Evolutionary conservation across 2,329 filamentous ascomycete species (phyloP).

Genomic region (Eutypella sp.): DNA sequence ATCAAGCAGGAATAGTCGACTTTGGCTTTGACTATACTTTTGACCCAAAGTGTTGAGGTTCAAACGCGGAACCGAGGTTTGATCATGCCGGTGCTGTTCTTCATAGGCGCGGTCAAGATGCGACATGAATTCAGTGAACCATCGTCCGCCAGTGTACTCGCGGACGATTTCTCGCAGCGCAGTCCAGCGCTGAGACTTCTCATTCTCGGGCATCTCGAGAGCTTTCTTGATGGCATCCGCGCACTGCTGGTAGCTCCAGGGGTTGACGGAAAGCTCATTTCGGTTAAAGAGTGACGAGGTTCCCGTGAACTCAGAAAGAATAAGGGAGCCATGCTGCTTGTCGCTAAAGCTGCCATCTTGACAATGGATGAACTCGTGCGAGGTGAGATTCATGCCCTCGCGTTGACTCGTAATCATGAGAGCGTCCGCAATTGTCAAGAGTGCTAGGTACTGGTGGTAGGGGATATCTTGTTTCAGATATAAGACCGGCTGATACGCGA

Average conservation of each 20-base stretch:
- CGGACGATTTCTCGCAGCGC: conserved; percentile 69
- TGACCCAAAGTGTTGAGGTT: conserved; percentile 60
- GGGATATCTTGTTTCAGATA: conserved; percentile 94
- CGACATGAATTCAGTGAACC: conserved; percentile 72
- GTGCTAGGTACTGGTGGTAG: conserved; percentile 86
- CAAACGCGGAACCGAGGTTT: conserved; percentile 79
- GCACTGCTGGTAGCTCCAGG: conserved; percentile 89
- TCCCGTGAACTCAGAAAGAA: conserved; percentile 92
- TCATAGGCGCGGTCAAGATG: conserved; percentile 72
- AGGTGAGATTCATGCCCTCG: conserved; percentile 95
- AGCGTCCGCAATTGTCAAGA: conserved; percentile 83
- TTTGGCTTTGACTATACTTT: conserved; percentile 61
- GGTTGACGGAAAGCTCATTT: conserved; percentile 81
- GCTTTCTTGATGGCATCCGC: conserved; percentile 80
- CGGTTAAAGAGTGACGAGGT: conserved; percentile 80
- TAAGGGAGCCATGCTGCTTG: conserved; percentile 82
- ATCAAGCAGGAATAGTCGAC: conserved; percentile 82
- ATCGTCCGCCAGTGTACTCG: conserved; percentile 77
- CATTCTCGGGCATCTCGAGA: conserved; percentile 70
- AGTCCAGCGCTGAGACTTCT: conserved; percentile 71
- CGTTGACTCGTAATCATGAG: conserved; percentile 93
- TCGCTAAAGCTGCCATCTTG: conserved; percentile 72
- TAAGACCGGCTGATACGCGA: conserved; percentile 87
- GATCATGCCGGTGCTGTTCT: conserved; percentile 79
- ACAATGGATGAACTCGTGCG: conserved; percentile 89